phyloP scores from a whole-genome alignment of 306 rosid genomes.

The Begonia loranthoides region DNA sequence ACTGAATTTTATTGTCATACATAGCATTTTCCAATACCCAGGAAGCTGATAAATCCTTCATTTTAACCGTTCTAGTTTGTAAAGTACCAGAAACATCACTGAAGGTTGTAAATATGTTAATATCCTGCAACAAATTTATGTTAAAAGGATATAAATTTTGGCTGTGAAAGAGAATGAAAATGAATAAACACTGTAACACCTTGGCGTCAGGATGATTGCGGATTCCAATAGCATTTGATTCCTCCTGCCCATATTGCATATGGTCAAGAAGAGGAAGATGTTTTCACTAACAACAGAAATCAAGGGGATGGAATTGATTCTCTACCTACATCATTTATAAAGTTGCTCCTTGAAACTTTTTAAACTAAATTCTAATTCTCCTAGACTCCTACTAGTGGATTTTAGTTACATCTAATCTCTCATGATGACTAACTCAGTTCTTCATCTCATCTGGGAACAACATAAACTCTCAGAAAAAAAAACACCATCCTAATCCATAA shows the following conservation, averaged over 20 bases:
- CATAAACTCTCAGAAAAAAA: too few species aligned
- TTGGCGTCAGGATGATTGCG: conserved; percentile 36
- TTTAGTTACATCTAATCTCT: too few species aligned
- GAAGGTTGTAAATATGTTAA: conserved; percentile 73
- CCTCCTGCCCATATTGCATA: conserved; percentile 31
- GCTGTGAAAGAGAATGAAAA: conserved; percentile 9
- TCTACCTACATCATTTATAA: too few species aligned
- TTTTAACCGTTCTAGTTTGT: conserved; percentile 56
- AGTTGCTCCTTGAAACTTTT: too few species aligned
- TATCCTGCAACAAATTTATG: conserved; percentile 42
- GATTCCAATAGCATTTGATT: conserved; percentile 23
- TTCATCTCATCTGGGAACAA: too few species aligned
- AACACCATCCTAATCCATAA: too few species aligned
- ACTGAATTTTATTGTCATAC: conserved; percentile 29
- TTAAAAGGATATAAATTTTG: conserved; percentile 5
- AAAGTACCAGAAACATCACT: conserved; percentile 55
- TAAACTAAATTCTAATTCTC: too few species aligned
- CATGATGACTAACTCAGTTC: too few species aligned
- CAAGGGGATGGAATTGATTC: too few species aligned
- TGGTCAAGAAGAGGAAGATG: conserved; percentile 11
- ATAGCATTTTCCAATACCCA: conserved; percentile 81
- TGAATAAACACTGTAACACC: conserved; percentile 27
- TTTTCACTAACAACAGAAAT: background rate
- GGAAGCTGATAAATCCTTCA: conserved; percentile 70
- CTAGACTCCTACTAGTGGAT: too few species aligned